These are phyloP conservation scores for Leccinum sublutescens DNA, from an alignment of 768 basidiomycete species.

Conservation along the genomic window DNA sequence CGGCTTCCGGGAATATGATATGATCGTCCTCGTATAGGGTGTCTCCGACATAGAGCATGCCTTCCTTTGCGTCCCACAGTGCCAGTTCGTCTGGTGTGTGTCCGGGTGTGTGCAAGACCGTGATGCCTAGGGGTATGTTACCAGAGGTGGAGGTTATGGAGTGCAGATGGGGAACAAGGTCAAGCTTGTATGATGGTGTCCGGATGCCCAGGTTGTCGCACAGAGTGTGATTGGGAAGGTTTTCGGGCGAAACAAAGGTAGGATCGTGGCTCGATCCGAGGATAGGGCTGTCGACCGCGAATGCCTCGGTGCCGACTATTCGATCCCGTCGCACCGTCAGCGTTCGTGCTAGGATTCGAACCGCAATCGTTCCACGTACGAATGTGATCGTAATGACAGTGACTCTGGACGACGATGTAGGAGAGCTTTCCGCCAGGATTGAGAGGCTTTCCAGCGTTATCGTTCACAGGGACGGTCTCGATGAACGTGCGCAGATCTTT, in stretches of 20 bases:
- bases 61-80: constrained; percentile 47
- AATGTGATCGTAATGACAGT: constrained; percentile 61
- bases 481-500: constrained; percentile 49
- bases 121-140: constrained; percentile 35
- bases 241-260: constrained; percentile 40
- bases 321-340: background rate
- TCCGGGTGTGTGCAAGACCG: constrained; percentile 53
- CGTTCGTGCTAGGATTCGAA: background rate
- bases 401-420: constrained; percentile 50
- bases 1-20: constrained; percentile 55
- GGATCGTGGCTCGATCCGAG: constrained; percentile 49
- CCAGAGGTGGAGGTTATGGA: constrained; percentile 25
- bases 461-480: constrained; percentile 42
- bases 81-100: constrained; percentile 62
- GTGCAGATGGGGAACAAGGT: constrained; percentile 44
- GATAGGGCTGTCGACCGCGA: constrained; percentile 46
- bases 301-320: constrained; percentile 47
- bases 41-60: constrained; percentile 58
- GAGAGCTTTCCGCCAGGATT: constrained; percentile 41
- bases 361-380: constrained; percentile 38
- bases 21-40: constrained; percentile 53
- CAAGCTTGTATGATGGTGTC: constrained; percentile 46
- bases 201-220: constrained; percentile 41
- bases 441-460: constrained; percentile 43
- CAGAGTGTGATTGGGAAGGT: constrained; percentile 45